Evolutionary conservation across 2,329 filamentous ascomycete species (phyloP), one percentile per base, ranked within the genome.

Genomic region (Ceratocystis variospora): DNA sequence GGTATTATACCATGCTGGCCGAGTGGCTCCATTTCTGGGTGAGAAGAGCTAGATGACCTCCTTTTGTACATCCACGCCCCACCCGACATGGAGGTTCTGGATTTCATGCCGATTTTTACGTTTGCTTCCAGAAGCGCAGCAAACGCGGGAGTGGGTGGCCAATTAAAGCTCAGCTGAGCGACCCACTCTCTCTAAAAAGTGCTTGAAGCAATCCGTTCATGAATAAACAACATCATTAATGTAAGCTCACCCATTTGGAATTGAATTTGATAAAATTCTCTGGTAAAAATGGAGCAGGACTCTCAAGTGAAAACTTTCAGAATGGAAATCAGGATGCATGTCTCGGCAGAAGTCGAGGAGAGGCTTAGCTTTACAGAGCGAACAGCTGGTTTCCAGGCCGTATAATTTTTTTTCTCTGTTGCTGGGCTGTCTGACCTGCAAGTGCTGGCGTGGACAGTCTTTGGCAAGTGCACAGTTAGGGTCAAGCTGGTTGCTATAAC

Each of bases 51-150:
- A 45, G 22, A 19, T 22, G 55, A 28, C 25, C 2, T 2, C 12
- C 10, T 57, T 57, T 57, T 19, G 53, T 65, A 45, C 33, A 28
- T 46, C 55, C 57, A 62, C 65, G 45, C 65, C 65, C 65, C 65
- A 33, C 45, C 41, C 37, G 46, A 59, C 57, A 66, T 66, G 65
- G 46, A 37, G 57, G n/a, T 48, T 25, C 44, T 25, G 41, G 59
- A 57, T 63, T 61, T 61, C 46, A 61, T 66, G 63, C 62, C 65
- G 33, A 66, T 63, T 66, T 22, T 50, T 48, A 25, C 55, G 55
- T 25, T 66, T 66, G 55, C 44, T 66, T 66, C 65, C 55, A 61
- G 65, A 66, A 66, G 65, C 65, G 65, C 59, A 66, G 25, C 65
- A 66, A 41, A 62, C 65, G 61, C 65, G 65, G 65, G 65, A 63